Base-by-base conservation (phyloP, 2,329 filamentous ascomycete genomes). In the Aspergillus flavus region DNA sequence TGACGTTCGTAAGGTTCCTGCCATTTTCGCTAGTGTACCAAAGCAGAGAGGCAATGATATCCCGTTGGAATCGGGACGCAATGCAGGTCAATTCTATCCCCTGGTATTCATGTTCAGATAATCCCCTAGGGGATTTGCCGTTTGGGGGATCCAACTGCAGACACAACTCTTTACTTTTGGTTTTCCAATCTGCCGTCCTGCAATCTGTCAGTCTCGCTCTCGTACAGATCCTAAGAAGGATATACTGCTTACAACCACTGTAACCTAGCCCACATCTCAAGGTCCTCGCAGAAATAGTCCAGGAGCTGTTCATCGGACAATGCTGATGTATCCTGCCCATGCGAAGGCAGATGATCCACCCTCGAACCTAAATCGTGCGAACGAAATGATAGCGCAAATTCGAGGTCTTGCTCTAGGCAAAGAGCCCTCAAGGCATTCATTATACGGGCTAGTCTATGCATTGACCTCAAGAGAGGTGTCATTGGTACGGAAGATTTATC, bases 211-310 rank as follows among this genome's bases (percentile, higher is more conserved):
- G 26, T 30, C 30, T 28, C 7, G 4, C 7, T 26, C 14, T 50
- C n/a, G 4, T 11, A 4, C 26, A 30, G n/a, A 10, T 6, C 16
- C 7, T 14, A 50, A 19, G 14, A 26, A 10, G 0, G 4, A 32
- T 7, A 26, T 30, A 7, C 26, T 28, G 7, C 39, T 23, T 34
- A 46, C 55, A 36, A 32, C 26, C 19, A 57, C 28, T 57, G 55
- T 10, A 57, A 10, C 26, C 46, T 57, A 28, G 55, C 55, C 55
- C 55, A 57, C 55, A 57, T 57, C 28, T 57, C 55, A 10, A 57
- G 21, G 39, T 57, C 36, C n/a, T 57, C 39, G 19, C 39, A 26
- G 28, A 57, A 57, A 23, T 57, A 57, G n/a, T 57, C 55, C 16
- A 57, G 26, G 34, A 57, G 28, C 7, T 45, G 55, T 10, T 43